These are phyloP conservation scores for Gnaphalium uliginosum DNA, from an alignment of 129 eudicot genomes.

Conservation along the genomic window DNA sequence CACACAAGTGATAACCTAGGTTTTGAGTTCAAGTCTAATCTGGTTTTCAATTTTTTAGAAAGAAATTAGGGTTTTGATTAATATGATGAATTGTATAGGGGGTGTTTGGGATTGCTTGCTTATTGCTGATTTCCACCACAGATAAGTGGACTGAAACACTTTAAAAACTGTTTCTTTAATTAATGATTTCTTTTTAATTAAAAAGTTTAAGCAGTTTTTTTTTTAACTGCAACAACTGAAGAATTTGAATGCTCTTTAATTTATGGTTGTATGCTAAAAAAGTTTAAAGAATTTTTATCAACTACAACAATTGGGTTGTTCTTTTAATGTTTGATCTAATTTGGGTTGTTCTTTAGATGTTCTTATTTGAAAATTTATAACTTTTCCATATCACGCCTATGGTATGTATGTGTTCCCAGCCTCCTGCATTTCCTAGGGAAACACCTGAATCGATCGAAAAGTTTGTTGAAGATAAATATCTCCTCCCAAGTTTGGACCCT, in stretches of 20 bases:
- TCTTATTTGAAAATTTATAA: neutral
- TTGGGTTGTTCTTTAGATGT: neutral
- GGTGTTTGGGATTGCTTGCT: neutral
- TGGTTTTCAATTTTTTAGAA: neutral
- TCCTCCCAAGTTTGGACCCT: conserved; percentile 72
- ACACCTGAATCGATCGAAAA: conserved; percentile 77
- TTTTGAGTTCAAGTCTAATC: neutral
- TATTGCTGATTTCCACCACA: too few species aligned
- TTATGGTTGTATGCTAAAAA: too few species aligned
- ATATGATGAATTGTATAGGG: too few species aligned
- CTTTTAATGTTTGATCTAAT: neutral
- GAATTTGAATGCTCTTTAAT: too few species aligned
- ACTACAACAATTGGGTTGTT: neutral
- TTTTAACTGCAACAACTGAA: too few species aligned
- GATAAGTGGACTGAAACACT: neutral
- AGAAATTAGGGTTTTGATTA: neutral
- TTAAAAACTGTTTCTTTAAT: too few species aligned
- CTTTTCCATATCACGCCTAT: neutral
- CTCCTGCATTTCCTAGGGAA: conserved; percentile 87
- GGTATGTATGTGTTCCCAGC: conserved; percentile 54
- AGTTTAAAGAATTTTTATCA: neutral
- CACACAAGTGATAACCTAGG: conserved; percentile 6
- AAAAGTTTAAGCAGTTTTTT: too few species aligned
- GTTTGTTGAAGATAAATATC: conserved; percentile 70
- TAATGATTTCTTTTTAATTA: too few species aligned